A percentile compares a stretch with the other conserved stretches of the same genome.
phyloP scores from a whole-genome alignment of 495 filamentous ascomycete genomes.

The Ascodesmis nigricans region DNA sequence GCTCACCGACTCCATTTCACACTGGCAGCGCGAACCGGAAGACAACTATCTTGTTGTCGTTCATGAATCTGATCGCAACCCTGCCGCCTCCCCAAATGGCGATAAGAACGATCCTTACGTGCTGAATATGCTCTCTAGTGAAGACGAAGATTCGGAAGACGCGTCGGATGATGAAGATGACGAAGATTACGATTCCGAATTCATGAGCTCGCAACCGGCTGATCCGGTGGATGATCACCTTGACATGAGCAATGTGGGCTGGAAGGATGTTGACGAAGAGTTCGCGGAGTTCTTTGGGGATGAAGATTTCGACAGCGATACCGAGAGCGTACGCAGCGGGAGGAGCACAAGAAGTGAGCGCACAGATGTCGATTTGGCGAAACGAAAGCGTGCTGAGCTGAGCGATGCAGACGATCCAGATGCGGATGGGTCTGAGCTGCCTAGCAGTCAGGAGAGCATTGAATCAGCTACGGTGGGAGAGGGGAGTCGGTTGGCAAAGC shows the following conservation, averaged over 20 bases:
- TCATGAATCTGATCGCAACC: slow-evolving; percentile 37
- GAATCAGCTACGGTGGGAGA: too few relatives aligned
- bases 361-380: too few relatives aligned
- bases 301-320: slow-evolving; percentile 23
- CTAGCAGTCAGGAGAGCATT: too few relatives aligned
- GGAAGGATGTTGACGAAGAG: slow-evolving; percentile 5
- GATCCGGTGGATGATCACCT: slow-evolving; percentile 25
- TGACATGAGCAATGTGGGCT: slow-evolving; percentile 2
- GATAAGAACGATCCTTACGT: slow-evolving; percentile 23
- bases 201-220: background rate
- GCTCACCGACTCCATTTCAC: slow-evolving; percentile 58
- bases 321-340: slow-evolving; percentile 4
- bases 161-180: slow-evolving; percentile 29
- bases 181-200: slow-evolving; percentile 15
- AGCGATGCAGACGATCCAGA: slow-evolving; percentile 9
- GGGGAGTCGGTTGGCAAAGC: slow-evolving; percentile 10
- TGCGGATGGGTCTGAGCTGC: too few relatives aligned
- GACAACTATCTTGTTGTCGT: slow-evolving; percentile 45
- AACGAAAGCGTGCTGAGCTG: slow-evolving; percentile 7
- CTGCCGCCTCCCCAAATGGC: slow-evolving; percentile 9
- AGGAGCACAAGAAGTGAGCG: too few relatives aligned
- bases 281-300: slow-evolving; percentile 23
- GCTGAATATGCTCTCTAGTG: slow-evolving; percentile 17
- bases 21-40: slow-evolving; percentile 58
- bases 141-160: slow-evolving; percentile 31